phyloP scores from a whole-genome alignment of 306 rosid genomes.

The Heteromeles arbutifolia region DNA sequence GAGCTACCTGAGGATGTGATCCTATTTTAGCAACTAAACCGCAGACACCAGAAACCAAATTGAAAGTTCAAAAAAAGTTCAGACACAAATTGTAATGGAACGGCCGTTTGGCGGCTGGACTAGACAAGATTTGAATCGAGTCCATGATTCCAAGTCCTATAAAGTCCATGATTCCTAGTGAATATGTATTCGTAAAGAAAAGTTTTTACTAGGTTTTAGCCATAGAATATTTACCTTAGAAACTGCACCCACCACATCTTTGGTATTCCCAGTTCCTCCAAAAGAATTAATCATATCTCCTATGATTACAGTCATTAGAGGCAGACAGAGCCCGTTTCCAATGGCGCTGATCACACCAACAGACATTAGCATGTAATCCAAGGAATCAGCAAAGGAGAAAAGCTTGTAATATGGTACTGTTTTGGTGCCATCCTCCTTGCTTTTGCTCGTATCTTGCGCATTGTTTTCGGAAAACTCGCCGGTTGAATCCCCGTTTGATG shows the following conservation, averaged over 20 bases:
- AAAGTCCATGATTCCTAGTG: not conserved
- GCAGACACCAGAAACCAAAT: not conserved
- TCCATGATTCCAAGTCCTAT: not conserved
- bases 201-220: not conserved
- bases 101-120: not conserved
- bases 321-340: conserved; percentile 54
- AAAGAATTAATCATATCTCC: conserved; percentile 61
- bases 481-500: conserved; percentile 19
- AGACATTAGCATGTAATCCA: conserved; percentile 56
- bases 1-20: conserved; percentile 37
- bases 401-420: conserved; percentile 67
- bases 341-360: conserved; percentile 54
- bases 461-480: conserved; percentile 15
- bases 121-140: not conserved
- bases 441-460: conserved; percentile 23
- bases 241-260: conserved; percentile 44
- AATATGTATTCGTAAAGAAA: not conserved
- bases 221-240: conserved; percentile 32
- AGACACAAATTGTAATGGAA: not conserved
- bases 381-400: conserved; percentile 70
- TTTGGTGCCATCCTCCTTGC: conserved; percentile 24
- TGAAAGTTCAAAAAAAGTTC: not conserved
- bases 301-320: conserved; percentile 56
- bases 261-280: conserved; percentile 31
- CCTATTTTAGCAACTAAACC: not conserved